Percentiles rank a stretch among this genome's conserved stretches.
phyloP scores from a whole-genome alignment of 2,329 filamentous ascomycete species.

The Cercospora citrullina region DNA sequence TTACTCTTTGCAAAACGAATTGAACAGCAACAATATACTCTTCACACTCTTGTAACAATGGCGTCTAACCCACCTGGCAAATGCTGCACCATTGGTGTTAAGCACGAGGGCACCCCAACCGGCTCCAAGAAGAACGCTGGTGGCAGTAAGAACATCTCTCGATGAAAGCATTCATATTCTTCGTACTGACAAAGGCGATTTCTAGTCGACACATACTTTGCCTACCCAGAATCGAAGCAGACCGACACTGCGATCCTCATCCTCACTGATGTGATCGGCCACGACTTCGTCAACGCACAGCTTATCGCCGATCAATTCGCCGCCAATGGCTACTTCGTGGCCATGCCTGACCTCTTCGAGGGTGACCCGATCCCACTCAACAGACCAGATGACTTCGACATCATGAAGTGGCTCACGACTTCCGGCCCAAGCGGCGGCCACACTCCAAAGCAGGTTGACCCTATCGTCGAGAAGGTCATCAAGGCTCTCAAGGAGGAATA shows the following conservation, averaged over 20 bases:
- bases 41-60: constrained; percentile 28
- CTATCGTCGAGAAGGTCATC: constrained; percentile 52
- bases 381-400: constrained; percentile 50
- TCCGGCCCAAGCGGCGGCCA: constrained; percentile 41
- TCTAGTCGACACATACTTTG: constrained; percentile 58
- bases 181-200: neutral
- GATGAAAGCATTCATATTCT: neutral
- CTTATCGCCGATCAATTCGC: constrained; percentile 73
- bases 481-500: constrained; percentile 50
- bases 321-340: constrained; percentile 67
- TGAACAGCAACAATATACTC: neutral
- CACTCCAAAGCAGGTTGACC: constrained; percentile 51
- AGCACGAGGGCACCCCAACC: constrained; percentile 39
- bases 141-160: constrained; percentile 31
- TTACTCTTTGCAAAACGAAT: neutral
- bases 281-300: constrained; percentile 53
- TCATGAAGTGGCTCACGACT: constrained; percentile 52
- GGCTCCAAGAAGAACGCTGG: constrained; percentile 40
- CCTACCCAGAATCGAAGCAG: constrained; percentile 54
- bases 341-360: constrained; percentile 71
- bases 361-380: constrained; percentile 63
- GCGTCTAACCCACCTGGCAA: constrained; percentile 40
- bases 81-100: constrained; percentile 44
- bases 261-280: constrained; percentile 60
- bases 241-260: constrained; percentile 59